These are phyloP conservation scores for Xylaria grammica DNA, from an alignment of 495 filamentous ascomycete species.

Conservation along the genomic window DNA sequence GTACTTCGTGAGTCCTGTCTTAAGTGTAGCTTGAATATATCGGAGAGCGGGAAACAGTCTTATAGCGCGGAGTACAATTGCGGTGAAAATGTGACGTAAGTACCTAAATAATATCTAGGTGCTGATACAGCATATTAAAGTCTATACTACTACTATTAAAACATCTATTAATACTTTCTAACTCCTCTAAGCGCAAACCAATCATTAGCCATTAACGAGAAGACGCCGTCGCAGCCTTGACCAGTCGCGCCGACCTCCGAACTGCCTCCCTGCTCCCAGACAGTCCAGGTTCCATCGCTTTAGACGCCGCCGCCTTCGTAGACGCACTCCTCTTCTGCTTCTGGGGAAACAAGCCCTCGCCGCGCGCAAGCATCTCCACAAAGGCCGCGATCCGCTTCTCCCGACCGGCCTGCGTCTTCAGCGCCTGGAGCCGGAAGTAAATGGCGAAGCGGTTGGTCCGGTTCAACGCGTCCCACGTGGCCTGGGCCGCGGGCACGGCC, in stretches of 20 bases:
- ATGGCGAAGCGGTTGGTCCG: slow-evolving; percentile 32
- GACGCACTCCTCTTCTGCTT: slow-evolving; percentile 16
- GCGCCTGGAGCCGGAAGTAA: slow-evolving; percentile 30
- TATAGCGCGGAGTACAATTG: too few relatives aligned
- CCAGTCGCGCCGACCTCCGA: slow-evolving; percentile 12
- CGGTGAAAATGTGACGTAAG: too few relatives aligned
- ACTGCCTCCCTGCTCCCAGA: neutral
- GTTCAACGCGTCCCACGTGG: slow-evolving; percentile 20
- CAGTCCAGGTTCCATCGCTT: neutral
- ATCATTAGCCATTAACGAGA: neutral
- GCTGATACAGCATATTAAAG: too few relatives aligned
- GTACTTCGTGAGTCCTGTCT: too few relatives aligned
- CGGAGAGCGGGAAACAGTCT: too few relatives aligned
- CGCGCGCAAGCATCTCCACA: slow-evolving; percentile 31
- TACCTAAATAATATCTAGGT: too few relatives aligned
- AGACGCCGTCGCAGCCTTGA: neutral
- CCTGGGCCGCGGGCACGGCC: slow-evolving; percentile 26
- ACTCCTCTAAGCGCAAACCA: neutral
- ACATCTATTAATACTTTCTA: too few relatives aligned
- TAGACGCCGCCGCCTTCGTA: neutral
- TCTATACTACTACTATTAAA: too few relatives aligned
- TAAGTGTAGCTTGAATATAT: too few relatives aligned
- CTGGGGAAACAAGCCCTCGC: slow-evolving; percentile 26
- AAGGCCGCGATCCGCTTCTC: slow-evolving; percentile 32
- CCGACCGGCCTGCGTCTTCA: slow-evolving; percentile 32